A percentile compares a stretch with the other conserved stretches of the same genome.
Evolutionary conservation across 148 eudicot species (phyloP).

Genomic region (Tetragonia tetragonoides): DNA sequence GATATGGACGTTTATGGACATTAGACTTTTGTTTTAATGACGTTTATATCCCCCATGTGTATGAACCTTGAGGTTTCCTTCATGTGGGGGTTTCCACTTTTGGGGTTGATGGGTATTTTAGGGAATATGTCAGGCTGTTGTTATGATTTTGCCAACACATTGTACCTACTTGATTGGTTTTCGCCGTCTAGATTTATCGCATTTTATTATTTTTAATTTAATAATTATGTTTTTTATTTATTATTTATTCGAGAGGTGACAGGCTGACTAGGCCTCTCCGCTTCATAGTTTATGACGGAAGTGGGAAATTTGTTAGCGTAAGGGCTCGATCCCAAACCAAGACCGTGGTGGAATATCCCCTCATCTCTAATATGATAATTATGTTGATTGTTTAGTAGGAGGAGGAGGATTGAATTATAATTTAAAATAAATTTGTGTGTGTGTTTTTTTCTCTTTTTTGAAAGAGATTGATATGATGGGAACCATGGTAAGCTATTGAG

Average conservation of each 20-base stretch:
- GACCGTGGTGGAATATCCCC: too few species aligned
- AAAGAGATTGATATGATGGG: constrained; percentile 19
- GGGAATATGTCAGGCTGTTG: neutral
- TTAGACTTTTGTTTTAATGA: constrained; percentile 17
- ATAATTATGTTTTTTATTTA: too few species aligned
- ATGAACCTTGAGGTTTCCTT: constrained; percentile 1
- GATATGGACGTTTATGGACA: constrained; percentile 14
- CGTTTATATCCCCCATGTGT: neutral
- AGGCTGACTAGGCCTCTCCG: too few species aligned
- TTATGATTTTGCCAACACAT: constrained; percentile 21
- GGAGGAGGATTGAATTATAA: too few species aligned
- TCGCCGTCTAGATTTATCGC: neutral
- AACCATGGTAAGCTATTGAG: neutral
- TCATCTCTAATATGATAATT: too few species aligned
- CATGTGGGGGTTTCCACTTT: constrained; percentile 15
- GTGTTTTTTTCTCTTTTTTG: constrained; percentile 12
- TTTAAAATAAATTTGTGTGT: too few species aligned
- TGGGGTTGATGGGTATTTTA: constrained; percentile 11
- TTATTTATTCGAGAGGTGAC: too few species aligned
- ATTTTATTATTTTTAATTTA: neutral
- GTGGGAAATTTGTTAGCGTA: too few species aligned
- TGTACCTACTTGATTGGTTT: constrained; percentile 31
- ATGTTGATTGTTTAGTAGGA: too few species aligned
- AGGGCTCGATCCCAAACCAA: too few species aligned
- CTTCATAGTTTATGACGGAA: too few species aligned